Conservation (phyloP, 2,329 filamentous ascomycete species). For the Talaromyces sp. region DNA sequence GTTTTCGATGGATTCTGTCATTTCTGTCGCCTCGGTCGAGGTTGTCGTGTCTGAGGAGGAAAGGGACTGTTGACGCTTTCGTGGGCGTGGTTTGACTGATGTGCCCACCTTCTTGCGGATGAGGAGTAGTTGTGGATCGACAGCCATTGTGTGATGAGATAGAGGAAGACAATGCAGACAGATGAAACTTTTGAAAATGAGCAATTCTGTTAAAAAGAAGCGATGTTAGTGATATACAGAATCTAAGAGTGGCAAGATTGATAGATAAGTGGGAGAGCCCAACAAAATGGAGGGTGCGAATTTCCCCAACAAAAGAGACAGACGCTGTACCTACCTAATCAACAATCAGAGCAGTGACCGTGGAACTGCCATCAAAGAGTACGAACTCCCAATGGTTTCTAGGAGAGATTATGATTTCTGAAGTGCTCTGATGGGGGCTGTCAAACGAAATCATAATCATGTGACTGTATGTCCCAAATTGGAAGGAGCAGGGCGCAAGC, state of each 20-base stretch:
- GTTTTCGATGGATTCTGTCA: neutral
- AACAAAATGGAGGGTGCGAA: neutral
- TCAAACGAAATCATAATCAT: neutral
- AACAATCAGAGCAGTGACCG: neutral
- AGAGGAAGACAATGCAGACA: neutral
- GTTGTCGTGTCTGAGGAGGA: neutral
- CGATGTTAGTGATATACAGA: neutral
- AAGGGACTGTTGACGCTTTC: neutral
- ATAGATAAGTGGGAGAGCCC: neutral
- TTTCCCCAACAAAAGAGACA: neutral
- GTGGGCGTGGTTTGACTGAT: neutral
- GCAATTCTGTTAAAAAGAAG: no score
- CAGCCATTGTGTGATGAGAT: neutral
- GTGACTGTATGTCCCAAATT: neutral
- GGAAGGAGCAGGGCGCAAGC: neutral
- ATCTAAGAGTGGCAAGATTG: neutral
- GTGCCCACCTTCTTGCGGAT: neutral
- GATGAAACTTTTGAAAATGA: neutral
- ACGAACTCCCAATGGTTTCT: no score
- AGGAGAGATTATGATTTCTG: neutral
- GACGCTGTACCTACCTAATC: neutral
- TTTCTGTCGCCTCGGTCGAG: neutral
- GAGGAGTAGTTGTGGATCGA: neutral
- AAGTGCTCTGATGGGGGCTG: neutral
- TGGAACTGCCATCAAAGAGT: neutral